Evolutionary conservation across 768 basidiomycete genomes (phyloP), one percentile per base, ranked within the genome.

Genomic region (Phaeotremella skinneri): DNA sequence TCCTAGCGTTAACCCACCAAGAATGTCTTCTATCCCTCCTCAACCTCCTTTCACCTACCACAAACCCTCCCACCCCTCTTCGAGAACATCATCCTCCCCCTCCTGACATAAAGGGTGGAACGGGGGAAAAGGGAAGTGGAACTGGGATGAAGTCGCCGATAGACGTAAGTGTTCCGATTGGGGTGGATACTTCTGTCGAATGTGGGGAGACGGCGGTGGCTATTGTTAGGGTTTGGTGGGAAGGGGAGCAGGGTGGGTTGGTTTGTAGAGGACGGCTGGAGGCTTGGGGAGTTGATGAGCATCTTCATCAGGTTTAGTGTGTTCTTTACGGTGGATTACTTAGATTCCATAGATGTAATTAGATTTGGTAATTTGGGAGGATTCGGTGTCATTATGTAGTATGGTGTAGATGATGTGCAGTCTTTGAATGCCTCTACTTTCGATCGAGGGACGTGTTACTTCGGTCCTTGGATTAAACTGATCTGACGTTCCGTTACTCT

Each of bases 161-260:
- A 27, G 56, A 67, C 9, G 14, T 64, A 25, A 56, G 61, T 52
- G 49, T 67, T 21, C 62, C 66, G 2, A 30, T 30, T 26, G 51
- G 39, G 3, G 59, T 50, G 9, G 59, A 62, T 16, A 31, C 41
- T 11, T 37, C 30, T 2, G 25, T 31, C 13, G 29, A 41, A 27
- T 54, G 55, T 13, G 66, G 59, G 16, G 63, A 67, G 52, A 61
- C 62, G 1, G 55, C 58, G 14, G 55, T 67, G 16, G 56, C 59
- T 23, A 63, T 67, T 21, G 48, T 67, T 4, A 43, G 62, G 32
- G 55, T 67, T 3, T 67, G 66, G 66, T 63, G 63, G 59, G 62
- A 63, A 20, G 62, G 58, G 13, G 58, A 25, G 2, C 49, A 26
- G 25, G 41, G n/a, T 17, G 50, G 52, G 20, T 20, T 67, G 51